Evolutionary conservation across 1,284 basidiomycete species (phyloP).

Genomic region (Anthracocystis walkeri): DNA sequence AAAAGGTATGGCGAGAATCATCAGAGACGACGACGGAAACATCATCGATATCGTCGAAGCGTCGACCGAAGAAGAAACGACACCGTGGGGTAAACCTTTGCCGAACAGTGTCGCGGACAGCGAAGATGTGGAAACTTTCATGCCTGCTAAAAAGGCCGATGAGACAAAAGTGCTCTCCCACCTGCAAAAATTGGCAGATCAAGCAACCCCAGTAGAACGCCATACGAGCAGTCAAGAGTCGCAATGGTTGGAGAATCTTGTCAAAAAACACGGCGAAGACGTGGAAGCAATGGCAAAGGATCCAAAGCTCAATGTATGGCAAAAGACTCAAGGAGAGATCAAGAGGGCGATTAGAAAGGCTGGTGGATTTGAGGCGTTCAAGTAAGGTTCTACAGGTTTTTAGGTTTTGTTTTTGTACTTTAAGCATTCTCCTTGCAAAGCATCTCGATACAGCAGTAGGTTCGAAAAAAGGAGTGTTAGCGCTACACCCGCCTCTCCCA

Average conservation of each 20-base stretch:
- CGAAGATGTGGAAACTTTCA: slow-evolving; percentile 28
- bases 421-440: slow-evolving; percentile 1
- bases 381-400: not conserved
- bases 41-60: slow-evolving; percentile 81
- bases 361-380: slow-evolving; percentile 39
- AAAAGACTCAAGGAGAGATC: slow-evolving; percentile 87
- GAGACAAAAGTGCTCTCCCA: slow-evolving; percentile 9
- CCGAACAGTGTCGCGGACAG: slow-evolving; percentile 28
- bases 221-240: slow-evolving; percentile 80
- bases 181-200: slow-evolving; percentile 25
- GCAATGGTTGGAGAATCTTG: slow-evolving; percentile 78
- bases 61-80: slow-evolving; percentile 73
- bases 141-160: not conserved
- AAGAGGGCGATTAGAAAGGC: slow-evolving; percentile 69
- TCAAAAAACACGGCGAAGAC: slow-evolving; percentile 80
- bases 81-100: slow-evolving; percentile 68
- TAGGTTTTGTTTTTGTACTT: slow-evolving; percentile 5
- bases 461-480: not conserved
- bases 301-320: slow-evolving; percentile 82
- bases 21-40: slow-evolving; percentile 84
- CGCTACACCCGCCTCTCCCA: slow-evolving; percentile 47
- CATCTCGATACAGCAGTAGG: too few relatives aligned
- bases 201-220: slow-evolving; percentile 72
- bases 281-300: slow-evolving; percentile 83
- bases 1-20: slow-evolving; percentile 84